Evolutionary conservation across 192 early-diverging fungal species (phyloP).

Genomic region (Martensiomyces pterosporus): DNA sequence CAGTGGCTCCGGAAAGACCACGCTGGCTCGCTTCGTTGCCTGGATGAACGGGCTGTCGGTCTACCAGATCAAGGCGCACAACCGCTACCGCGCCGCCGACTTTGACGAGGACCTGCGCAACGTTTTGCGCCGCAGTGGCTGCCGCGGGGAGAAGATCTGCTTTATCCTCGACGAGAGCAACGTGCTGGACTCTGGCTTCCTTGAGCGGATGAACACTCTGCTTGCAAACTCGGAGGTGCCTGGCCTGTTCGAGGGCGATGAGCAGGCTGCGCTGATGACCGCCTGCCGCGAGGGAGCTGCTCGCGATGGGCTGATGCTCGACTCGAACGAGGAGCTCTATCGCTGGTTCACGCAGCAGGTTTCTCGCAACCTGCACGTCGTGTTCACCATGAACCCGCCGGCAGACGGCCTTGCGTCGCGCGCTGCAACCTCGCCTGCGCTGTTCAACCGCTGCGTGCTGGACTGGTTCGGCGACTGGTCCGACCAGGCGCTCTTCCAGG

Average conservation of each 20-base stretch:
- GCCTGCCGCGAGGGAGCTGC: conserved; percentile 91
- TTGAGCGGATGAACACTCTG: conserved; percentile 99
- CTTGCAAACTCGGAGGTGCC: conserved; percentile 98
- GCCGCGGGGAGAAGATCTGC: conserved; percentile 96
- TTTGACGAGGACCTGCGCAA: conserved; percentile 96
- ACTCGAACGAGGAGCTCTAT: conserved; percentile 92
- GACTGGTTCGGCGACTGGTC: conserved; percentile 99
- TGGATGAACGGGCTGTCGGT: conserved; percentile 99
- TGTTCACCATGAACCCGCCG: conserved; percentile 99
- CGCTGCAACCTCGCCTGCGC: conserved; percentile 95
- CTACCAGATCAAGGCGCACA: conserved; percentile 98
- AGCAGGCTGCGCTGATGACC: conserved; percentile 90
- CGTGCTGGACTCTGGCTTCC: conserved; percentile 92
- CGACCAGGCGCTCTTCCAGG: conserved; percentile 96
- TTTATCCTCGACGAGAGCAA: conserved; percentile 99
- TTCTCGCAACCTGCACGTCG: conserved; percentile 94
- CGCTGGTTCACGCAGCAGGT: conserved; percentile 98
- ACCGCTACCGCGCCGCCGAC: conserved; percentile 90
- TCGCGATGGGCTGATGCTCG: conserved; percentile 88
- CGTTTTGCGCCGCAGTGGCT: conserved; percentile 87
- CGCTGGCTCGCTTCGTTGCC: conserved; percentile 96
- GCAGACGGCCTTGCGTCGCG: conserved; percentile 84
- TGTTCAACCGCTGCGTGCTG: conserved; percentile 99
- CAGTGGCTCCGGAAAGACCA: conserved; percentile 97
- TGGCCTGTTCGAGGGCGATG: conserved; percentile 98